Evolutionary conservation across 768 basidiomycete genomes (phyloP), one percentile per base, ranked within the genome.

Genomic region (Coprinopsis marcescibilis): DNA sequence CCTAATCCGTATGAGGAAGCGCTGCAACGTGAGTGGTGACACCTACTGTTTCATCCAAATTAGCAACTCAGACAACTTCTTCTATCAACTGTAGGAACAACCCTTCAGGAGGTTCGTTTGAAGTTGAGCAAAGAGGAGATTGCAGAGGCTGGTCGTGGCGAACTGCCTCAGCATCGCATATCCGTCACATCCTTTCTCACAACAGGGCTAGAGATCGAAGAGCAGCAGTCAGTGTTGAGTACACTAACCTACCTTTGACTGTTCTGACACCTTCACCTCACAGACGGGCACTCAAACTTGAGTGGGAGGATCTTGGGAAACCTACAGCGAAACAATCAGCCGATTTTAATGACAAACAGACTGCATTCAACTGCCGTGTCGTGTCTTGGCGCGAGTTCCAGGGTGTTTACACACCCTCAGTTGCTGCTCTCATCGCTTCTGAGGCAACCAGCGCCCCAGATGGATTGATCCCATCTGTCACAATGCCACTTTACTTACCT

Each of bases 141-240:
- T 21, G 41, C 17, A 12, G 42, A 54, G 13, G 40, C 3, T 11
- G 34, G 26, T 15, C 25, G 48, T 1, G 52, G 55, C 48, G 15
- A 41, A 36, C 20, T 51, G 45, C 27, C 46, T 36, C 51, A 4
- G 50, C 26, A 26, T 27, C 15, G 17, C 17, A 11, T 27, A 14
- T 4, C 21, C 13, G 26, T 35, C 8, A 12, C 32, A 11, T 14
- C 15, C 19, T 49, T 43, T 23, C 24, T 60, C 11, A 43, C 43
- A 3, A 44, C 33, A 5, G 54, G 54, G 3, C 30, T 60, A 3
- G 56, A 57, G 17, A 39, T 57, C 0, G 54, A 60, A 26, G 48
- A 47, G 19, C 50, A 56, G 33, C 55, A 56, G 59, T 60, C 35
- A 26, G 52, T 55, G n/a, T n/a, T n/a, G n/a, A n/a, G n/a, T n/a